Evolutionary conservation across 805 yeast genomes (phyloP).

Genomic region (Zygotorulaspora chibaensis): DNA sequence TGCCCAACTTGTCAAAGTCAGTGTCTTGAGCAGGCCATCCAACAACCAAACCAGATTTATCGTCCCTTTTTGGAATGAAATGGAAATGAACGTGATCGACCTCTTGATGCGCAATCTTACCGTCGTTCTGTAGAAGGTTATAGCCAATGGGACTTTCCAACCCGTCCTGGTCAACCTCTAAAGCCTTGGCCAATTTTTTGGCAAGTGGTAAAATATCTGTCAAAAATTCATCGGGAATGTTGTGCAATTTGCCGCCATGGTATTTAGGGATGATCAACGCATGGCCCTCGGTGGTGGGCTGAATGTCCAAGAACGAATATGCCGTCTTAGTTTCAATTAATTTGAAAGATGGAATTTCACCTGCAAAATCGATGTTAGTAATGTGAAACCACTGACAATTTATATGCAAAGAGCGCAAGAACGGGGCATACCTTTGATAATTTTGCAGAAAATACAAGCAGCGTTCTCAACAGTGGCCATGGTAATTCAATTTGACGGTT

Average conservation of each 20-base stretch:
- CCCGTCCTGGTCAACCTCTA: conserved; percentile 60
- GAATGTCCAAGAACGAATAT: conserved; percentile 86
- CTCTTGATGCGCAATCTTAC: conserved; percentile 89
- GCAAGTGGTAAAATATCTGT: conserved; percentile 84
- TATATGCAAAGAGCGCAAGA: not conserved
- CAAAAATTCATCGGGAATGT: conserved; percentile 86
- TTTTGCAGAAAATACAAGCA: conserved; percentile 87
- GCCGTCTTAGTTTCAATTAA: conserved; percentile 77
- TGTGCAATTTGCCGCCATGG: conserved; percentile 91
- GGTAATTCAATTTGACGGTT: not conserved
- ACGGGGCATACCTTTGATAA: conserved; percentile 63
- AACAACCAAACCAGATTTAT: conserved; percentile 69
- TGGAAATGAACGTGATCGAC: conserved; percentile 98
- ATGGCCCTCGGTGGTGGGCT: conserved; percentile 88
- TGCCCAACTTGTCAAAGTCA: conserved; percentile 66
- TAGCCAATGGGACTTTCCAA: conserved; percentile 61
- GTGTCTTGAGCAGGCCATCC: conserved; percentile 94
- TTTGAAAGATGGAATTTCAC: conserved; percentile 93
- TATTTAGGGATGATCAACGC: conserved; percentile 85
- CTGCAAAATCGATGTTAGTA: conserved; percentile 34
- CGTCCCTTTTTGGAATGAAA: conserved; percentile 81
- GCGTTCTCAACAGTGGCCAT: conserved; percentile 40
- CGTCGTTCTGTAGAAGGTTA: conserved; percentile 89
- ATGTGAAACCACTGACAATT: not conserved
- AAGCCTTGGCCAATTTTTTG: conserved; percentile 74